Evolutionary conservation across 2,329 filamentous ascomycete genomes (phyloP).

Genomic region (Diplocarpon rosae): DNA sequence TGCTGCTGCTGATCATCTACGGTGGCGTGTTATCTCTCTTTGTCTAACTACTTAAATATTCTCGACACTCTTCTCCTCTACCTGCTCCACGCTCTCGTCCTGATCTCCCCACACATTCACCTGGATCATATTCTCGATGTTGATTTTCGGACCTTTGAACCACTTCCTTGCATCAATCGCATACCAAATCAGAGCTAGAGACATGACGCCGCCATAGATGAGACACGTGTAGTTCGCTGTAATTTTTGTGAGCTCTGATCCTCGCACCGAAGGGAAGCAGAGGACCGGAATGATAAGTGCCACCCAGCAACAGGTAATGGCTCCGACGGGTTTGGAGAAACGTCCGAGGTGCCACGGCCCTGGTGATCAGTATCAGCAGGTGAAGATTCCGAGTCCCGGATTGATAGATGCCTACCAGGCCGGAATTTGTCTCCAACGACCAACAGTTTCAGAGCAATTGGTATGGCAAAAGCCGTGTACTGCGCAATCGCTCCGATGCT

Average conservation of each 20-base stretch:
- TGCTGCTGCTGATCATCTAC: no score
- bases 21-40: no score
- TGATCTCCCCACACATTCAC: background rate
- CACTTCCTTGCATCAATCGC: conserved; percentile 51
- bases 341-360: conserved; percentile 55
- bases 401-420: background rate
- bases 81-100: background rate
- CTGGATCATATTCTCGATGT: conserved; percentile 35
- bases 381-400: no score
- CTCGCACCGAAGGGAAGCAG: conserved; percentile 49
- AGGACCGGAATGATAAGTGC: conserved; percentile 57
- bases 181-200: conserved; percentile 50
- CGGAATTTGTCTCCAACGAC: conserved; percentile 53
- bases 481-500: conserved; percentile 58
- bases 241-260: conserved; percentile 37
- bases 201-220: conserved; percentile 55
- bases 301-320: conserved; percentile 47
- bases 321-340: conserved; percentile 45
- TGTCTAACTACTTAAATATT: no score
- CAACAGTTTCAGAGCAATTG: conserved; percentile 46
- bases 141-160: conserved; percentile 62
- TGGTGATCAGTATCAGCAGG: background rate
- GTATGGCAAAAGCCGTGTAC: conserved; percentile 49
- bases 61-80: background rate
- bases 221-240: conserved; percentile 61